Evolutionary conservation across 257 asterid species (phyloP), one percentile per base, ranked within the genome.

Genomic region (Coffea canephora): DNA sequence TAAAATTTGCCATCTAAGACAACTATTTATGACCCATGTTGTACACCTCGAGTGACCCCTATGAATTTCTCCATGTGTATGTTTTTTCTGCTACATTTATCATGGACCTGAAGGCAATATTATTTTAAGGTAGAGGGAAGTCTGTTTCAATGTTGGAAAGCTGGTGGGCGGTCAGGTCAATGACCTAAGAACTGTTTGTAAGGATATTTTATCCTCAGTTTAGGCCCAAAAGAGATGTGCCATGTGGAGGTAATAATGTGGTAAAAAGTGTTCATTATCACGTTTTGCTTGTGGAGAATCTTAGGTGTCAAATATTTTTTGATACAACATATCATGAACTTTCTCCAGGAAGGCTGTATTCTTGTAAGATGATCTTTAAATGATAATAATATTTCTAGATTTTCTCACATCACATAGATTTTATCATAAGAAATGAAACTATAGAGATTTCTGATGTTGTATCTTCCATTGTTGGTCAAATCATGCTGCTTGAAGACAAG

Each of bases 401-500:
- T 62, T 7, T 18, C 5, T 1, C 23, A 55, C 18, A 55, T 55
- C 62, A 55, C 5, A 16, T 55, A 16, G 62, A 16, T 21, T 55
- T 55, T 8, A 61, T 39, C 50, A 66, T n/a, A 79, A 59, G 5
- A 5, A 15, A 54, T 1, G 50, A 19, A 78, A 41, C 41, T 14
- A 18, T 27, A 11, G 34, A 61, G 25, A 12, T 34, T 1, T 81
- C 78, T 76, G 74, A 81, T 61, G 8, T 43, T 69, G 59, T 76
- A 67, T 70, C 27, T 77, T 80, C 46, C 52, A 48, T 27, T 74
- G 45, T 62, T 43, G 74, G 18, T 27, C 73, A 69, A 80, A 71
- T 62, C 48, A 71, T 74, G 83, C 82, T 85, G 79, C 86, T 79
- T 80, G 85, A 85, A 96, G 99, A 96, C 99, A 49, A 96, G 95